Conservation (phyloP, 345 rosid genomes). For the Eucalyptus caleyi region DNA sequence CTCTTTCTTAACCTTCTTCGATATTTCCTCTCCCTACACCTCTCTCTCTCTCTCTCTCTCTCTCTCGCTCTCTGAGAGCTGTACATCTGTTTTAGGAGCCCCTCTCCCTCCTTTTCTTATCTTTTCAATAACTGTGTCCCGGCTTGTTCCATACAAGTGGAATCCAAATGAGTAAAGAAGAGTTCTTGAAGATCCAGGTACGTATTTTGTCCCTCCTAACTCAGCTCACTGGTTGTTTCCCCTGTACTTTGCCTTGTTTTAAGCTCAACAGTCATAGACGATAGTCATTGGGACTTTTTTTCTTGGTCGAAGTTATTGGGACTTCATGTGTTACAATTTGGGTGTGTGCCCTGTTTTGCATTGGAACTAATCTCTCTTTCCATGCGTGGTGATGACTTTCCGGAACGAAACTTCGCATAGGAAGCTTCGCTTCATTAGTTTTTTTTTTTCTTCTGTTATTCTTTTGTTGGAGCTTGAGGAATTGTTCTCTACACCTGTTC, state of each 20-base stretch:
- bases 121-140: no score
- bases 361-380: neutral
- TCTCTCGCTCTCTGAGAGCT: no score
- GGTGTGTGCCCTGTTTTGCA: neutral
- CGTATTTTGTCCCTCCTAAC: neutral
- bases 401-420: no score
- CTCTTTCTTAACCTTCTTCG: no score
- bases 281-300: no score
- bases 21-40: no score
- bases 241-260: neutral
- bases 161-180: conserved; percentile 58
- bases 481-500: neutral
- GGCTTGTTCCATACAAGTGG: neutral
- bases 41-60: no score
- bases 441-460: neutral
- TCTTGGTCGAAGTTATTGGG: neutral
- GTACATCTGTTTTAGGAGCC: no score
- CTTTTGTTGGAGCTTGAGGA: neutral
- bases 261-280: neutral
- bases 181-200: conserved; percentile 92
- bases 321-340: no score
- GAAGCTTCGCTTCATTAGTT: neutral
- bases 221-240: neutral
- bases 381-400: neutral
- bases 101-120: no score